Base-by-base conservation (phyloP, 805 yeast species). In the Pichia phayaonensis region DNA sequence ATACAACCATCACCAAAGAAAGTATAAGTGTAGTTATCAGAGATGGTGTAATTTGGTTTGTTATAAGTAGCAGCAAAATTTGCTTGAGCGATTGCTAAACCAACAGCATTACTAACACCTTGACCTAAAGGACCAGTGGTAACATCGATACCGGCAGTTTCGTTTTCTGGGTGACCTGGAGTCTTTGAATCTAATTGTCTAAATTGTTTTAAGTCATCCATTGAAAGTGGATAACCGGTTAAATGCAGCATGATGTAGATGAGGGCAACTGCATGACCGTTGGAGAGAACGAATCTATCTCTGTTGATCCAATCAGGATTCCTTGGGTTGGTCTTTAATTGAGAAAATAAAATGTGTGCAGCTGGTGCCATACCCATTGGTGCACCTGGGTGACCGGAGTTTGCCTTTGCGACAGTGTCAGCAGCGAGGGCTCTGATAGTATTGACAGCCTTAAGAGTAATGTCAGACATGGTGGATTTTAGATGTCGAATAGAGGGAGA, bases 91-190 rank as follows among this genome's bases (percentile, higher is more conserved):
- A 92, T 80, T 51, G 99, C 98, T 59, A 92, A 68, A 75, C 99
- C 99, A 62, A 92, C 95, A 50, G 97, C 97, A 69, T 89, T 90
- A 62, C 85, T 77, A 62, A 92, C 80, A 84, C 99, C 99, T 75
- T 92, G 99, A 69, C 99, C 99, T 64, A 92, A 81, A 52, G 99
- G 98, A 71, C 99, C 99, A 55, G 98, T 92, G 70, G 98, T 90
- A 64, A 90, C 96, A 70, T 92, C 99, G 54, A 90, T 81, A 69
- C 98, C 98, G 48, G 94, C 90, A 54, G 86, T 78, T 65, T 86
- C 95, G 55, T 73, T 79, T 76, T 92, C 99, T 51, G 99, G 99
- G 75, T 92, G 99, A 61, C 99, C 99, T 46, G 99, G 98, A 54
- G 96, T 85, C 73, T 83, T 85, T 57, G 98, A 90, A 66, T 79